Percentiles rank a stretch among this genome's conserved stretches.
phyloP scores from a whole-genome alignment of 1,284 basidiomycete genomes.

The Moniliophthora roreri region DNA sequence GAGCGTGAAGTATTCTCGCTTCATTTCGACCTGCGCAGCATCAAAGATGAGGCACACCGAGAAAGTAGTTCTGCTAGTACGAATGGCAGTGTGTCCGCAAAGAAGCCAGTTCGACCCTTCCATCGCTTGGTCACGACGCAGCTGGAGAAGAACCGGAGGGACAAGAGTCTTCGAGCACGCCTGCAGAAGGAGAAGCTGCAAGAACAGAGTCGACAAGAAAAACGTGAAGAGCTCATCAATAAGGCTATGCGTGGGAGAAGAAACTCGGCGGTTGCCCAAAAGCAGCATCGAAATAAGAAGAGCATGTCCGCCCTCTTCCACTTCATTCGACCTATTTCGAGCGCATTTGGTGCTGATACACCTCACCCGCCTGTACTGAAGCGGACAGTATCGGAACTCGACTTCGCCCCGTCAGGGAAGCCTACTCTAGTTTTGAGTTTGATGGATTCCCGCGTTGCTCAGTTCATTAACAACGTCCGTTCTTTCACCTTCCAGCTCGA shows the following conservation, averaged over 20 bases:
- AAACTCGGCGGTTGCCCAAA: constrained; percentile 43
- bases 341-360: constrained; percentile 70
- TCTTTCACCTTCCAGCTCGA: constrained; percentile 80
- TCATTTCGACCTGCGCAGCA: constrained; percentile 64
- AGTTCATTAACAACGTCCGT: constrained; percentile 75
- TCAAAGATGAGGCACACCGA: constrained; percentile 70
- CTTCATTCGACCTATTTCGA: constrained; percentile 84
- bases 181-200: constrained; percentile 71
- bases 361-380: constrained; percentile 41
- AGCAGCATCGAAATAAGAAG: constrained; percentile 80
- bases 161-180: constrained; percentile 63
- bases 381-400: constrained; percentile 68
- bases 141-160: constrained; percentile 77
- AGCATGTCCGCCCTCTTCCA: constrained; percentile 81
- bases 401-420: constrained; percentile 68
- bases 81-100: constrained; percentile 41
- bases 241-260: constrained; percentile 68
- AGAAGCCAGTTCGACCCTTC: constrained; percentile 66
- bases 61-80: constrained; percentile 51
- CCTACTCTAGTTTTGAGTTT: constrained; percentile 73
- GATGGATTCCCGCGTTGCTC: constrained; percentile 65
- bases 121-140: constrained; percentile 59
- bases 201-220: constrained; percentile 69
- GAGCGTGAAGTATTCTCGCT: constrained; percentile 61
- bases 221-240: constrained; percentile 70